Evolutionary conservation across 768 basidiomycete genomes (phyloP).

Genomic region (Xerocomellus chrysenteron): DNA sequence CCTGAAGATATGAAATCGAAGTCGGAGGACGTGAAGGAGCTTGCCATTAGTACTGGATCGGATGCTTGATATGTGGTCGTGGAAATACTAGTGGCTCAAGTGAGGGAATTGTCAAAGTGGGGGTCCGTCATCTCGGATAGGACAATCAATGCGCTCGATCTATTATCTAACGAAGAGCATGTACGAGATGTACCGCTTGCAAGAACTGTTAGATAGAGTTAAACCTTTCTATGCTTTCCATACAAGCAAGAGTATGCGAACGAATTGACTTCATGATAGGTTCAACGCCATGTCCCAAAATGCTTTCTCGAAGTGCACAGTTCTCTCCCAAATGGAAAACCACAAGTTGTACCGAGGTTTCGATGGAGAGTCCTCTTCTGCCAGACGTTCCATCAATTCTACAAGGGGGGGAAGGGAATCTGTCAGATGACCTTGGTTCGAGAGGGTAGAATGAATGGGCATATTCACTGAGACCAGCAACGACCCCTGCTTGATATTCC

Average conservation of each 20-base stretch:
- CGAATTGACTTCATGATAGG: not conserved
- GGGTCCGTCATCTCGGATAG: too few species aligned
- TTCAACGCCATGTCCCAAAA: constrained; percentile 8
- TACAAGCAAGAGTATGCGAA: not conserved
- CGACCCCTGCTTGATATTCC: not conserved
- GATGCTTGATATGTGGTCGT: too few species aligned
- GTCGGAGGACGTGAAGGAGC: too few species aligned
- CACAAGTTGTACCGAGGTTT: not conserved
- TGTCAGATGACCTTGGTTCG: not conserved
- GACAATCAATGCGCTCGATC: too few species aligned
- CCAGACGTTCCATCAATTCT: not conserved
- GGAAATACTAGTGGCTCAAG: too few species aligned
- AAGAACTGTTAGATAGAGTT: not conserved
- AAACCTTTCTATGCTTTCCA: not conserved
- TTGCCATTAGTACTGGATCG: too few species aligned
- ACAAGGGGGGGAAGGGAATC: not conserved
- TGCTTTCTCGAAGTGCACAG: constrained; percentile 1
- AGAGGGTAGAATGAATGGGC: not conserved
- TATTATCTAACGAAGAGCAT: not conserved
- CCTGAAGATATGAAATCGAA: too few species aligned
- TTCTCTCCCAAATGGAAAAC: constrained; percentile 7
- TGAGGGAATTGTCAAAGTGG: too few species aligned
- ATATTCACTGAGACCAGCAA: not conserved
- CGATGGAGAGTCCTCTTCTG: not conserved
- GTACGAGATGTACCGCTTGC: not conserved